A percentile compares a stretch with the other conserved stretches of the same genome.
These are phyloP conservation scores for Aspergillus asperescens DNA, from an alignment of 495 filamentous ascomycete species.

Conservation along the genomic window DNA sequence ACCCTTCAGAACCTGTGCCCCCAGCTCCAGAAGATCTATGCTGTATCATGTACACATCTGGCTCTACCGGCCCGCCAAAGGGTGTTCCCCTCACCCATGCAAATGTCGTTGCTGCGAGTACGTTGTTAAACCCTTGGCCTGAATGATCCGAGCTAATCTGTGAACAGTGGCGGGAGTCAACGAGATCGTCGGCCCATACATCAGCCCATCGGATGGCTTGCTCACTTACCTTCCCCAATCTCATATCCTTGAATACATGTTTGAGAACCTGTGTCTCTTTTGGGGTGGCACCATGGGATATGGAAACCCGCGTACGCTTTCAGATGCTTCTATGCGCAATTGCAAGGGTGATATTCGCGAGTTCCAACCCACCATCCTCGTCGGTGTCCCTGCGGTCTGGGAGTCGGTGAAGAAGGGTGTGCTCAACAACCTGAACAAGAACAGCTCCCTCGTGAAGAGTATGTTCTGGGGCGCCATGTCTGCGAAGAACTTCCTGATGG, in stretches of 20 bases:
- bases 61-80: constrained; percentile 95
- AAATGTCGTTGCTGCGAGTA: constrained; percentile 83
- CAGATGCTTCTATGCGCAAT: constrained; percentile 83
- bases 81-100: constrained; percentile 88
- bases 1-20: constrained; percentile 73
- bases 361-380: constrained; percentile 83
- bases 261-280: constrained; percentile 85
- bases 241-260: constrained; percentile 96
- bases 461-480: constrained; percentile 91
- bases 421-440: constrained; percentile 73
- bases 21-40: constrained; percentile 81
- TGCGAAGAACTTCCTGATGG: constrained; percentile 75
- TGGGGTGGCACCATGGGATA: constrained; percentile 99
- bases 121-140: constrained; percentile 23
- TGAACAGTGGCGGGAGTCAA: constrained; percentile 78
- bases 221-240: constrained; percentile 91
- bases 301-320: constrained; percentile 88
- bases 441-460: constrained; percentile 65
- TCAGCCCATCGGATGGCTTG: constrained; percentile 79
- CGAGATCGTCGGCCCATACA: constrained; percentile 75
- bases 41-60: constrained; percentile 99
- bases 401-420: constrained; percentile 98
- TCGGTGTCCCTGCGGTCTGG: constrained; percentile 96
- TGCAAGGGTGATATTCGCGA: constrained; percentile 95
- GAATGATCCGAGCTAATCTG: constrained; percentile 1